These are phyloP conservation scores for Magnaporthiopsis poae DNA, from an alignment of 2,329 filamentous ascomycete species.

Conservation along the genomic window DNA sequence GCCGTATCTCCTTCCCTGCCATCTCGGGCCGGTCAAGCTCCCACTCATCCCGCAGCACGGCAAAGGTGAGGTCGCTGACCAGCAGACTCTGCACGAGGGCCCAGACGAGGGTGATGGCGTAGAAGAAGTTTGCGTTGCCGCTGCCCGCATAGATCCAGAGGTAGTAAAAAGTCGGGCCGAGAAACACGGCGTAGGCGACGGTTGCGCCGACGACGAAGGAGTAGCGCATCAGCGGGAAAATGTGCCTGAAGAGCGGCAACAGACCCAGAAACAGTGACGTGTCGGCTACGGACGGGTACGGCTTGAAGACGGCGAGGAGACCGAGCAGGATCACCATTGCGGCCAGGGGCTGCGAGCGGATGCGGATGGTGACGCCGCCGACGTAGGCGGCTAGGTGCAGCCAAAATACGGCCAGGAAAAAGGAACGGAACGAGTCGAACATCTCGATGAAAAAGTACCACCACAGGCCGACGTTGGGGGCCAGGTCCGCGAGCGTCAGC, in stretches of 20 bases:
- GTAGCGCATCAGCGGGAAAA: constrained; percentile 89
- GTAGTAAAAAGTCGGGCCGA: constrained; percentile 92
- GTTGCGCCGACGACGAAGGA: constrained; percentile 76
- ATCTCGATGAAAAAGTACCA: constrained; percentile 99
- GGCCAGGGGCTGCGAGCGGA: constrained; percentile 77
- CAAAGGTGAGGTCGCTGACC: constrained; percentile 79
- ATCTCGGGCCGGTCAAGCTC: constrained; percentile 85
- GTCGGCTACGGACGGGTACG: constrained; percentile 88
- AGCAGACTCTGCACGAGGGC: constrained; percentile 79
- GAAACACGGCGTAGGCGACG: constrained; percentile 74
- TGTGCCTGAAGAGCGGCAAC: constrained; percentile 77
- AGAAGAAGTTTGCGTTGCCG: constrained; percentile 98
- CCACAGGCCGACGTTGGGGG: constrained; percentile 92
- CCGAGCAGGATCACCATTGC: constrained; percentile 77
- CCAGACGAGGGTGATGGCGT: constrained; percentile 98
- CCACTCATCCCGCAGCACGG: constrained; percentile 83
- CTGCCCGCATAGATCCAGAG: constrained; percentile 97
- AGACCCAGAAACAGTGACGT: constrained; percentile 75
- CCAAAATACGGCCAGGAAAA: constrained; percentile 98
- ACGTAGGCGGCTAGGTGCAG: constrained; percentile 87
- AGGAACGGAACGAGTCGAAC: constrained; percentile 94
- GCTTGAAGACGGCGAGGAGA: constrained; percentile 90
- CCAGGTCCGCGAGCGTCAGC: constrained; percentile 79
- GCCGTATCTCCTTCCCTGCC: constrained; percentile 75
- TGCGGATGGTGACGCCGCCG: constrained; percentile 69